A percentile compares a stretch with the other conserved stretches of the same genome.
Evolutionary conservation across 441 rosid genomes (phyloP).

Genomic region (Gossypium davidsonii): DNA sequence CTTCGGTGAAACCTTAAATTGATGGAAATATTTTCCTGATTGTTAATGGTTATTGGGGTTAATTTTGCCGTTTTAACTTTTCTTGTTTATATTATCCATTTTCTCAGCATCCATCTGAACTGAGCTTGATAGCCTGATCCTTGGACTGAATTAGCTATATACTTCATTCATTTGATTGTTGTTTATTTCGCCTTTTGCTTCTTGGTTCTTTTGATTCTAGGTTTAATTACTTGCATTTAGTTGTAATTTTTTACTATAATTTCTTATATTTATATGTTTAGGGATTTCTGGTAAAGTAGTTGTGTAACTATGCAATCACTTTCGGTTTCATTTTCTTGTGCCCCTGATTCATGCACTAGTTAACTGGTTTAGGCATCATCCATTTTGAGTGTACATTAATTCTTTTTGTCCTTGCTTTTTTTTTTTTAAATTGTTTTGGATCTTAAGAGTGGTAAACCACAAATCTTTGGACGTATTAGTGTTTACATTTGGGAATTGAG

Average conservation of each 20-base stretch:
- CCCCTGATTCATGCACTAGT: not conserved
- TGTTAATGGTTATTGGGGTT: not conserved
- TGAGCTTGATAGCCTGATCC: too few species aligned
- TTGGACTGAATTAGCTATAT: not conserved
- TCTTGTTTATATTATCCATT: too few species aligned
- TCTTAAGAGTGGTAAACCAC: not conserved
- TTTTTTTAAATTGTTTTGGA: not conserved
- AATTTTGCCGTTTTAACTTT: too few species aligned
- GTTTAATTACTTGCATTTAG: not conserved
- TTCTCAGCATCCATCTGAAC: too few species aligned
- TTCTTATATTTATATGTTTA: not conserved
- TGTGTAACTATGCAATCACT: not conserved
- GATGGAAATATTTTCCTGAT: slow-evolving; percentile 5
- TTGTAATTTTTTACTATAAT: not conserved
- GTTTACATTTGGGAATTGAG: not conserved
- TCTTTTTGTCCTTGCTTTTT: not conserved
- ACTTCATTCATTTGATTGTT: not conserved
- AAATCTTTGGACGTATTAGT: not conserved
- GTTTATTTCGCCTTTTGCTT: not conserved
- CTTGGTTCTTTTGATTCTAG: not conserved
- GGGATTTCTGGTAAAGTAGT: not conserved
- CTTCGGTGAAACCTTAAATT: not conserved
- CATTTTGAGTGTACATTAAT: not conserved
- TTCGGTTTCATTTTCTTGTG: not conserved
- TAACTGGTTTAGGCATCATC: not conserved